These are phyloP conservation scores for Vitis hybrid DNA, from an alignment of 177 flowering plant genomes.

Conservation along the genomic window DNA sequence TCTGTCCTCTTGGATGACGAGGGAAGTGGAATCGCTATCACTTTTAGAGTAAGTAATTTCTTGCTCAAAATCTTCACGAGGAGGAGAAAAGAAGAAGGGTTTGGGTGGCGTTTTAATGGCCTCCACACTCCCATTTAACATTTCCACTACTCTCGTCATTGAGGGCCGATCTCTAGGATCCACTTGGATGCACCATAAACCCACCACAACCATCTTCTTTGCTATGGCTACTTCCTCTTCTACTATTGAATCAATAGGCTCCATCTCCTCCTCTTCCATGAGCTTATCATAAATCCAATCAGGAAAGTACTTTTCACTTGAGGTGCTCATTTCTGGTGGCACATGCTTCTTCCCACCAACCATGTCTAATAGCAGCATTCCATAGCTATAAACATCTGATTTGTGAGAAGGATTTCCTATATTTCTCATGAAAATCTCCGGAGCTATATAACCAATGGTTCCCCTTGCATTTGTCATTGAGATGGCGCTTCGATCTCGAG, in stretches of 20 bases:
- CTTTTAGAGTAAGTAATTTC: neutral
- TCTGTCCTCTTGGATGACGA: no score
- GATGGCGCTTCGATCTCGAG: constrained; percentile 1
- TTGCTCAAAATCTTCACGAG: neutral
- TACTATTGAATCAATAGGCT: neutral
- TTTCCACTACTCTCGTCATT: neutral
- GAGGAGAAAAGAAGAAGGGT: constrained; percentile 7
- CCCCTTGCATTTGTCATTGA: neutral
- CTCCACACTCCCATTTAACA: constrained; percentile 8
- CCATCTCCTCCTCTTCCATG: constrained; percentile 5
- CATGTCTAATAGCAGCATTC: constrained; percentile 10
- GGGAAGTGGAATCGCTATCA: neutral
- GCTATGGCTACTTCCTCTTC: constrained; percentile 2
- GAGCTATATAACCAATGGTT: constrained; percentile 16
- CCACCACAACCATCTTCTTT: constrained; percentile 7
- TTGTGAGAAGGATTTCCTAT: constrained; percentile 14
- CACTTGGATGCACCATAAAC: constrained; percentile 3
- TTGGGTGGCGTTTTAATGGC: constrained; percentile 7
- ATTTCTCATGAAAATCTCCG: constrained; percentile 17
- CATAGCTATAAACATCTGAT: neutral
- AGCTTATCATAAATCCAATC: constrained; percentile 11
- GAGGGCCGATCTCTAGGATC: constrained; percentile 1
- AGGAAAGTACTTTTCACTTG: constrained; percentile 6
- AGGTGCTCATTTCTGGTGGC: neutral
- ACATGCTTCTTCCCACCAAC: constrained; percentile 4